A percentile compares a stretch with the other conserved stretches of the same genome.
phyloP scores from a whole-genome alignment of 2,329 filamentous ascomycete species.

The Xylariaceae sp. region DNA sequence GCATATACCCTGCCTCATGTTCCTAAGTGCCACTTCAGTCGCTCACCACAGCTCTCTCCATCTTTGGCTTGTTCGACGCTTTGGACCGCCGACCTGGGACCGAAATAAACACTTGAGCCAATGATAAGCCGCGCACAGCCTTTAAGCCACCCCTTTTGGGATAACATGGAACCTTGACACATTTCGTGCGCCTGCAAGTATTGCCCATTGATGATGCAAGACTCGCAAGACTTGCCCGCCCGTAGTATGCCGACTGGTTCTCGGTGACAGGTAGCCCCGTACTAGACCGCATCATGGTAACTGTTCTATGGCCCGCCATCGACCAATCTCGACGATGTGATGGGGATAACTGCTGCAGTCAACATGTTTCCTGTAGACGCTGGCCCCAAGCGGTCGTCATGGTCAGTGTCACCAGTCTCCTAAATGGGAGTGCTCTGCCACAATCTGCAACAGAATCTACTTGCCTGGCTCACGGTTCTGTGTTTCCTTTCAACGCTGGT shows the following conservation, averaged over 20 bases:
- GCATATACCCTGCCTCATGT: background rate
- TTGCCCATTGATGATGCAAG: conserved; percentile 25
- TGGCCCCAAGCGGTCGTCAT: conserved; percentile 27
- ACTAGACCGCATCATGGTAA: conserved; percentile 15
- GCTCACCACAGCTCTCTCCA: conserved; percentile 14
- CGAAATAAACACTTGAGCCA: conserved; percentile 33
- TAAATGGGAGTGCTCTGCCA: conserved; percentile 33
- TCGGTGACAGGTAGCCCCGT: conserved; percentile 8
- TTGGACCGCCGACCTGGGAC: conserved; percentile 19
- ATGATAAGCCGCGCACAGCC: conserved; percentile 27
- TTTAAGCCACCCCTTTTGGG: conserved; percentile 15
- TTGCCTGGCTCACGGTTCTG: conserved; percentile 31
- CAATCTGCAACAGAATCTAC: conserved; percentile 36
- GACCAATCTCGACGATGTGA: conserved; percentile 28
- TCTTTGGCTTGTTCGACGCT: conserved; percentile 18
- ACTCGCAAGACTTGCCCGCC: no score
- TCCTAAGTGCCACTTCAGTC: conserved; percentile 11
- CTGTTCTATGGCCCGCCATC: conserved; percentile 14
- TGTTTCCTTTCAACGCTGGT: conserved; percentile 29
- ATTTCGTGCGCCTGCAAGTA: conserved; percentile 5
- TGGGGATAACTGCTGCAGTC: conserved; percentile 31
- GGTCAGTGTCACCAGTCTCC: conserved; percentile 21
- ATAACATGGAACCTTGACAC: conserved; percentile 1
- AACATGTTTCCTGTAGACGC: conserved; percentile 22
- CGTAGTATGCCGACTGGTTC: conserved; percentile 9